Base-by-base conservation (phyloP, 352 stramenopile genomes). In the Globisporangium paddicum region DNA sequence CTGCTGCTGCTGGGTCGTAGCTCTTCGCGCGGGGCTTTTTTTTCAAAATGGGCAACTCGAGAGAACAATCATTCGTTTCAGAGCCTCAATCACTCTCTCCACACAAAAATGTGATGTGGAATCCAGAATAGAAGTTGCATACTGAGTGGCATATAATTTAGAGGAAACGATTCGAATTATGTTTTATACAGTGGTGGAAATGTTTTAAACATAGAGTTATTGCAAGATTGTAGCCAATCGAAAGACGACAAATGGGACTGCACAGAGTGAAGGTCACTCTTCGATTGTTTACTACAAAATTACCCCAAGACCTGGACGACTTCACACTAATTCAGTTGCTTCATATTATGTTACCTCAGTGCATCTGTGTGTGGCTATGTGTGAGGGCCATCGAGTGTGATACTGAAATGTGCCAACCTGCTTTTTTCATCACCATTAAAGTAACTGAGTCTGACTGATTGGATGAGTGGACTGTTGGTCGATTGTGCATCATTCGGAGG, bases 51-150 rank as follows among this genome's bases (percentile, higher is more conserved):
- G 28, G 52, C 52, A 58, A 58, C 52, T 8, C 10, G 21, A 25
- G 34, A 58, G 52, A 58, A 58, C 52, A 58, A 58, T 58, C 52
- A 58, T 58, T 58, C 52, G 52, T 58, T 58, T 58, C 52, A 32
- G 28, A 32, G 28, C 28, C 28, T 32, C 28, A 58, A 58, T 58
- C 52, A 58, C 52, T 58, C 52, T 58, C 41, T 58, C 52, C 26
- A 49, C 40, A 49, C 23, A 48, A 11, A 35, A 26, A 49, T n/a
- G 25, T 25, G 0, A n/a, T 2, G 3, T 32, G 28, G 28, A 32
- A 32, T 32, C 6, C n/a, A n/a, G n/a, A n/a, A n/a, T n/a, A n/a
- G n/a, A n/a, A n/a, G n/a, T n/a, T n/a, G n/a, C n/a, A n/a, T n/a
- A n/a, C n/a, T 35, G 32, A 35, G 11, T 35, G 3, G 1, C 8